Percentiles rank a stretch among this genome's conserved stretches.
These are phyloP conservation scores for Metschnikowia hibisci DNA, from an alignment of 805 yeast species.

Conservation along the genomic window DNA sequence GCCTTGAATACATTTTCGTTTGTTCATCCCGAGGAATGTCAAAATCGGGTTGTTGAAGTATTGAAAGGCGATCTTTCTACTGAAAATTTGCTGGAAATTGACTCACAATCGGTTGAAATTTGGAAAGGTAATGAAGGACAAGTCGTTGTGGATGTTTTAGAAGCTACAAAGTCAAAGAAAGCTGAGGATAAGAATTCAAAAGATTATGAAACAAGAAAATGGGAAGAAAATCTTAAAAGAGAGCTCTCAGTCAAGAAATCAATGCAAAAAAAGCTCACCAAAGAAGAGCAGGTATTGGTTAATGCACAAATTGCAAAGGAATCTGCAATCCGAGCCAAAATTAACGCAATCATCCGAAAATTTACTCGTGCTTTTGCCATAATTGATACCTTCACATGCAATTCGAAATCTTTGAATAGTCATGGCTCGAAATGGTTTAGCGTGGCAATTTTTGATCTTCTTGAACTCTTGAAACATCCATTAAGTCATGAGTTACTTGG, in stretches of 20 bases:
- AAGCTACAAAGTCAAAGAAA: slow-evolving; percentile 34
- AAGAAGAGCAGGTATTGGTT: slow-evolving; percentile 68
- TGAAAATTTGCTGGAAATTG: slow-evolving; percentile 34
- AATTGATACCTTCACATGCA: slow-evolving; percentile 49
- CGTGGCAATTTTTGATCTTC: slow-evolving; percentile 49
- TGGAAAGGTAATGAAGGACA: slow-evolving; percentile 71
- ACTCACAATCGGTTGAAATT: slow-evolving; percentile 52
- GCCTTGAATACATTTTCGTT: slow-evolving; percentile 46
- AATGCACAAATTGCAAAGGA: slow-evolving; percentile 65
- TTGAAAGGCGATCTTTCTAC: slow-evolving; percentile 43
- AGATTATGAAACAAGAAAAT: slow-evolving; percentile 79
- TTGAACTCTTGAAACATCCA: slow-evolving; percentile 41
- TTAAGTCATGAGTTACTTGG: slow-evolving; percentile 38
- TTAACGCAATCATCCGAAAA: slow-evolving; percentile 35
- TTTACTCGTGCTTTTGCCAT: slow-evolving; percentile 51
- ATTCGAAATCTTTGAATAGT: slow-evolving; percentile 16
- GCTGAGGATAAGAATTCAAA: slow-evolving; percentile 67
- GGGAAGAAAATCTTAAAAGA: slow-evolving; percentile 84
- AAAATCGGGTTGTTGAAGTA: slow-evolving; percentile 46
- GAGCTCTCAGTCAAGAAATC: slow-evolving; percentile 60
- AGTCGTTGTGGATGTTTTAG: slow-evolving; percentile 61
- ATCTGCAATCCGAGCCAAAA: slow-evolving; percentile 45
- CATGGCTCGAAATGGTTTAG: slow-evolving; percentile 61
- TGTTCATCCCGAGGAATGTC: slow-evolving; percentile 53
- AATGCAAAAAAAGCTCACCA: slow-evolving; percentile 61